Evolutionary conservation across 2,329 filamentous ascomycete species (phyloP).

Genomic region (Ascochyta viciae-villosae): DNA sequence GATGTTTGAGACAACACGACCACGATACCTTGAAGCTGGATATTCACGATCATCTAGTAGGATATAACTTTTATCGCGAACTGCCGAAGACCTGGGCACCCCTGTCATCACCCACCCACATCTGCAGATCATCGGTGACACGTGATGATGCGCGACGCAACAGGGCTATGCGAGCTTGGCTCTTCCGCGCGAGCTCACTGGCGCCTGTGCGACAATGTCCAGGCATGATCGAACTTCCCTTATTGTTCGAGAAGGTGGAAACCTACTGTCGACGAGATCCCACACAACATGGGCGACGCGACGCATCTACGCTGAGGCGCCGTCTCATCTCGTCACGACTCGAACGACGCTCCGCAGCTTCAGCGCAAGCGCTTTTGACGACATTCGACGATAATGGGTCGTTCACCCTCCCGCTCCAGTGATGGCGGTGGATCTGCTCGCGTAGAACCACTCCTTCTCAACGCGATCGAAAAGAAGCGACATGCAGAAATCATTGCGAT

Average conservation of each 20-base stretch:
- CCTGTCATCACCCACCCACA: slow-evolving; percentile 9
- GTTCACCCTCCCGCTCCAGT: slow-evolving; percentile 46
- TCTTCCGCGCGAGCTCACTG: slow-evolving; percentile 15
- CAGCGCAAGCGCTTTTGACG: slow-evolving; percentile 4
- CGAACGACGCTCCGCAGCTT: slow-evolving; percentile 5
- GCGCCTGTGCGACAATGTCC: slow-evolving; percentile 22
- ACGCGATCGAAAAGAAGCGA: slow-evolving; percentile 43
- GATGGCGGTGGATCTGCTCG: slow-evolving; percentile 43
- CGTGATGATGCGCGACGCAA: slow-evolving; percentile 38
- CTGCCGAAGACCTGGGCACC: neutral
- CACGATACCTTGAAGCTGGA: neutral
- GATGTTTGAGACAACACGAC: neutral
- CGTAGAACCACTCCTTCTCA: slow-evolving; percentile 45
- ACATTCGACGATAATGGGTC: slow-evolving; percentile 35
- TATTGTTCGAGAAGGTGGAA: slow-evolving; percentile 5
- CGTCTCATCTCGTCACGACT: slow-evolving; percentile 14
- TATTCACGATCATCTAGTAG: neutral
- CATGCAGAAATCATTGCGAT: slow-evolving; percentile 42
- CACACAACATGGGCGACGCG: slow-evolving; percentile 20
- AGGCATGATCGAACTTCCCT: slow-evolving; percentile 6
- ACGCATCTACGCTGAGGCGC: slow-evolving; percentile 8
- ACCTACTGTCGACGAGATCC: slow-evolving; percentile 3
- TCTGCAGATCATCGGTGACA: slow-evolving; percentile 21
- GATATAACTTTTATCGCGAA: neutral
- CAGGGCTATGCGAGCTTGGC: slow-evolving; percentile 25